Base-by-base conservation (phyloP, 2,329 filamentous ascomycete genomes). In the Aspergillus glaucus region DNA sequence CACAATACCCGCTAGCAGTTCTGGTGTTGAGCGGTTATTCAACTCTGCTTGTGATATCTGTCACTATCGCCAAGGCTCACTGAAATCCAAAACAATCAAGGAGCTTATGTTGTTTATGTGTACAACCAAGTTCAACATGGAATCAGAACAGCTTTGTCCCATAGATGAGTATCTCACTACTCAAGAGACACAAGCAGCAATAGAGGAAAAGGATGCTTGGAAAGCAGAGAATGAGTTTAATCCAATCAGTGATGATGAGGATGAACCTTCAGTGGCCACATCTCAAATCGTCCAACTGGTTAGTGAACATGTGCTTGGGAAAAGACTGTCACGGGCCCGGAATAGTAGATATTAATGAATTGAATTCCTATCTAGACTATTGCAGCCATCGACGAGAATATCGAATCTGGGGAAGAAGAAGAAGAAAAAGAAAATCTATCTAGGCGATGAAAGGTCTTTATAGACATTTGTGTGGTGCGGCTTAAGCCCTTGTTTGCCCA, bases 61-160 rank as follows among this genome's bases (percentile, higher is more conserved):
- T 34, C n/a, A 14, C 32, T 34, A 34, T 6, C 2, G 10, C 9
- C 12, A 2, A n/a, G 10, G 4, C 10, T 14, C 12, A 6, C 32
- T 34, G 9, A 34, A 48, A 17, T 21, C 46, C 9, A 19, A 48
- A 19, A 48, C 42, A 21, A 37, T 44, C 12, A 26, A 32, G 26
- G 42, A 34, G 2, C 42, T 48, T 4, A 44, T 48, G 34, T 5
- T 48, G 14, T 14, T 26, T 9, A 48, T 39, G 17, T 48, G 42
- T 34, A 28, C 41, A 48, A 30, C 41, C 12, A 40, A 44, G 17
- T 48, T 41, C 17, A 34, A 49, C 9, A 12, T 45, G 24, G 30
- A 49, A 45, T 19, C 42, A 37, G 30, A 39, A 19, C 37, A 47
- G 37, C 26, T 47, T 19, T 22, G 17, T 34, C 42, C 36, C 26